phyloP scores from a whole-genome alignment of 768 basidiomycete species.

The Hygrocybe punicea region DNA sequence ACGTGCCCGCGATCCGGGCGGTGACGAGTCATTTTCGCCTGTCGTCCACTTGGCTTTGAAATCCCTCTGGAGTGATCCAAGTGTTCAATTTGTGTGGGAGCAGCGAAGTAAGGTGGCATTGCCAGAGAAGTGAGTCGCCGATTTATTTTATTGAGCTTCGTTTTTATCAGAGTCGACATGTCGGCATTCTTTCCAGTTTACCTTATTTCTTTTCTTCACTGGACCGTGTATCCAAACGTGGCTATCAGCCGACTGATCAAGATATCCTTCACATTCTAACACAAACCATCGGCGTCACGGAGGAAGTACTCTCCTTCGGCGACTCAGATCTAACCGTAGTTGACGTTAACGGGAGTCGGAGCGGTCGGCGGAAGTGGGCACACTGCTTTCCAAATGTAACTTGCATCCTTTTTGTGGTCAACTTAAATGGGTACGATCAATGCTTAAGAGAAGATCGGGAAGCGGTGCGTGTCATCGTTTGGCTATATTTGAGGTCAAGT shows the following conservation, averaged over 20 bases:
- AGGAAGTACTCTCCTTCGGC: slow-evolving; percentile 74
- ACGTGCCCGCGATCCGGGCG: slow-evolving; percentile 64
- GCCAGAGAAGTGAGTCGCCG: slow-evolving; percentile 70
- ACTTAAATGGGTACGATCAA: slow-evolving; percentile 89
- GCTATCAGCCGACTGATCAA: slow-evolving; percentile 74
- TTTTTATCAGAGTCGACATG: neutral
- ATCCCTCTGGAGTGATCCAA: slow-evolving; percentile 73
- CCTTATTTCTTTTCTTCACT: slow-evolving; percentile 76
- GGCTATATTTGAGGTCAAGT: slow-evolving; percentile 5
- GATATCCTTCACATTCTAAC: slow-evolving; percentile 85
- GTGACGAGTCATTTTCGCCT: slow-evolving; percentile 75
- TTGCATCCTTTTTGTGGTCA: slow-evolving; percentile 86
- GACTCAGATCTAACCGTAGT: slow-evolving; percentile 89
- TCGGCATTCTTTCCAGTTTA: slow-evolving; percentile 40
- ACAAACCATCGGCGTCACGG: slow-evolving; percentile 87
- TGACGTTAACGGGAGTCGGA: slow-evolving; percentile 91
- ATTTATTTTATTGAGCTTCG: slow-evolving; percentile 1
- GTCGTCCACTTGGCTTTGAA: slow-evolving; percentile 64
- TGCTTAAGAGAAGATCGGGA: slow-evolving; percentile 91
- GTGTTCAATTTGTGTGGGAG: slow-evolving; percentile 69
- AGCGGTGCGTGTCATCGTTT: slow-evolving; percentile 54
- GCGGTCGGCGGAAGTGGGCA: slow-evolving; percentile 89
- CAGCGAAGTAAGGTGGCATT: slow-evolving; percentile 87
- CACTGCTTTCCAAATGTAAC: slow-evolving; percentile 95
- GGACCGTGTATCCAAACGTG: slow-evolving; percentile 71